Base-by-base conservation (phyloP, 495 filamentous ascomycete species). In the Hamigera avellanea region DNA sequence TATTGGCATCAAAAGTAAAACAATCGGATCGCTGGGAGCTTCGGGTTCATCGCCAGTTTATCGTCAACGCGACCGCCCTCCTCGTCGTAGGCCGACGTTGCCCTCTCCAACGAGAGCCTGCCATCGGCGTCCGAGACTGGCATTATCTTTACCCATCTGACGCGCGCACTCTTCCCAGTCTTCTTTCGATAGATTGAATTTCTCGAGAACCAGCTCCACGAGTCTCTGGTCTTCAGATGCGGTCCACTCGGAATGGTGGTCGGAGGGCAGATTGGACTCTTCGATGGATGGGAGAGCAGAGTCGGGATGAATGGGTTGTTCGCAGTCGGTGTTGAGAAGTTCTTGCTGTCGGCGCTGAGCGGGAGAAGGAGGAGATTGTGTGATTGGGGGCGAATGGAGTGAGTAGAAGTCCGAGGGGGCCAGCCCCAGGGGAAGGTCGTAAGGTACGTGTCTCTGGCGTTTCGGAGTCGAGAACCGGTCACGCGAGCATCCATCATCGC, bases 161-260 rank as follows among this genome's bases (percentile, higher is more conserved):
- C 72, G 64, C 37, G 82, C 82, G 59, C 82, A 87, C 39, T 86
- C 81, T 32, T 84, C 78, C 83, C 81, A 86, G 39, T 87, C 80
- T 36, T 65, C 70, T 53, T 76, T 78, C 28, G 73, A 75, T 16
- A 87, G 73, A 42, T 73, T 73, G 33, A 86, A 70, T 50, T 85
- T 87, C 49, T 81, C 76, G 2, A 87, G 64, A 21, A 87, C 81
- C 18, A 85, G 60, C 48, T 83, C 74, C 16, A 87, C 72, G 4
- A 89, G 64, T 15, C 76, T 69, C 35, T 78, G 63, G 53, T 87
- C 82, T 44, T 86, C 78, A 33, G 79, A 75, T 4, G 67, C 61
- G 26, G 73, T 70, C 81, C 81, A 86, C 10, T 50, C 46, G 32
- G 62, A 49, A 16, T 67, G 64, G 35, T 74, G 61, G 14, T 35